Percentiles rank a stretch among this genome's conserved stretches.
Evolutionary conservation across 202 grass and related monocot genomes (phyloP).

Genomic region (Zoysia matrella): DNA sequence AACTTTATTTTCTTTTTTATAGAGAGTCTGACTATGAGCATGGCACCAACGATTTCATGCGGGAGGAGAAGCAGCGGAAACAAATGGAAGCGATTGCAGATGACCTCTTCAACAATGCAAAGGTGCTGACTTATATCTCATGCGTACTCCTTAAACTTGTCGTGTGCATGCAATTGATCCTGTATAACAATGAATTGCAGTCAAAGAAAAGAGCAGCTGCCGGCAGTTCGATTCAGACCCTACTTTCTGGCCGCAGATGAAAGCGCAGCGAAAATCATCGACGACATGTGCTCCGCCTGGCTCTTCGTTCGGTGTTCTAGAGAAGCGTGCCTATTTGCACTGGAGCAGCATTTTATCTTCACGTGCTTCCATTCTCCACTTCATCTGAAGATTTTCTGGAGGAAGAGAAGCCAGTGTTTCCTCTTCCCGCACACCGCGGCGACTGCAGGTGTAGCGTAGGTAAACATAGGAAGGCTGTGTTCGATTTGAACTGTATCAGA

Average conservation of each 20-base stretch:
- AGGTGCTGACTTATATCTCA: slow-evolving; percentile 48
- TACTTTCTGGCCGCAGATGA: slow-evolving; percentile 67
- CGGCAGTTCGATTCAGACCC: slow-evolving; percentile 74
- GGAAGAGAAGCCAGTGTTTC: background rate
- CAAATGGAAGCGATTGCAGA: slow-evolving; percentile 91
- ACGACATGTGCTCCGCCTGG: background rate
- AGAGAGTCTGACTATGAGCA: slow-evolving; percentile 69
- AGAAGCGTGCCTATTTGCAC: background rate
- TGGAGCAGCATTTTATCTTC: no score
- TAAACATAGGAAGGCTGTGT: slow-evolving; percentile 13
- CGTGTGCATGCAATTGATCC: slow-evolving; percentile 6
- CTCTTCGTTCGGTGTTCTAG: background rate
- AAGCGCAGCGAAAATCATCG: slow-evolving; percentile 6
- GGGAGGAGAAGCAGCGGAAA: slow-evolving; percentile 79
- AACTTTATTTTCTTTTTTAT: slow-evolving; percentile 22
- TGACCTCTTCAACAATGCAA: slow-evolving; percentile 88
- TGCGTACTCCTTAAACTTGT: background rate
- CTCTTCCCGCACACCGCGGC: no score
- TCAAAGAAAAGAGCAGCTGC: slow-evolving; percentile 67
- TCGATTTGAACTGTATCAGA: background rate
- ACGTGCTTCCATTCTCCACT: no score
- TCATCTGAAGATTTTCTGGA: no score
- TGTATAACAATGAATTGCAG: slow-evolving; percentile 51
- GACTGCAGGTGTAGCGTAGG: background rate
- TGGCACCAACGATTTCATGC: slow-evolving; percentile 60